phyloP scores from a whole-genome alignment of 1,284 basidiomycete genomes.

The Coniophora puteana region DNA sequence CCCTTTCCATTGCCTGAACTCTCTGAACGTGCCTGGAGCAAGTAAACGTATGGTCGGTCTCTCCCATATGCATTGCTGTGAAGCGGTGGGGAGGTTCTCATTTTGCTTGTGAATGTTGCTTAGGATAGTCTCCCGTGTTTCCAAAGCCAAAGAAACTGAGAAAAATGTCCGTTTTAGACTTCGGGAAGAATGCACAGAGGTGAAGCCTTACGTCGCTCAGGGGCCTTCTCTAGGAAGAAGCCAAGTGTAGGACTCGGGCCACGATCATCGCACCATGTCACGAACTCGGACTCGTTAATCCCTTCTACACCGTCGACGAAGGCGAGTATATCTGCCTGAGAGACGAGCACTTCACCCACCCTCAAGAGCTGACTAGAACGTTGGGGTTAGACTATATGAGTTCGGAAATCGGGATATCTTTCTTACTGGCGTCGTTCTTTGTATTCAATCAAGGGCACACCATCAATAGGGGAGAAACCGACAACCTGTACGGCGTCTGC shows the following conservation, averaged over 20 bases:
- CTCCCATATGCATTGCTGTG: not conserved
- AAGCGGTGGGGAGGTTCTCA: not conserved
- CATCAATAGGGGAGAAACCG: slow-evolving; percentile 16
- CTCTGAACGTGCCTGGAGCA: slow-evolving; percentile 3
- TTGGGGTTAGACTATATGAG: not conserved
- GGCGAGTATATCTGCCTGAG: slow-evolving; percentile 6
- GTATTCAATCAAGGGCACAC: slow-evolving; percentile 11
- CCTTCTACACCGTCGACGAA: slow-evolving; percentile 7
- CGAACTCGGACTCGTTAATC: slow-evolving; percentile 13
- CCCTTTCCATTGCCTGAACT: slow-evolving; percentile 21
- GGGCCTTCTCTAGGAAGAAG: slow-evolving; percentile 17
- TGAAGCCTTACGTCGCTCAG: slow-evolving; percentile 6
- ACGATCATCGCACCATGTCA: slow-evolving; percentile 13
- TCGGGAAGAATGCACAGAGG: not conserved
- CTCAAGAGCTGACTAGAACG: slow-evolving; percentile 5
- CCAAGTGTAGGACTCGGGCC: slow-evolving; percentile 7
- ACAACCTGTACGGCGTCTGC: slow-evolving; percentile 17
- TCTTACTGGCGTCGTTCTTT: slow-evolving; percentile 14
- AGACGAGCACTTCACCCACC: slow-evolving; percentile 6
- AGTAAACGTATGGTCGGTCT: slow-evolving; percentile 5
- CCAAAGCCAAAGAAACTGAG: slow-evolving; percentile 6
- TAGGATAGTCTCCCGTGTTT: slow-evolving; percentile 1
- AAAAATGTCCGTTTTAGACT: not conserved
- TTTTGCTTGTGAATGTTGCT: slow-evolving; percentile 8
- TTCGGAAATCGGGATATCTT: too few species aligned